These are phyloP conservation scores for Yarrowia alimentaria DNA, from an alignment of 805 yeast species.

Conservation along the genomic window DNA sequence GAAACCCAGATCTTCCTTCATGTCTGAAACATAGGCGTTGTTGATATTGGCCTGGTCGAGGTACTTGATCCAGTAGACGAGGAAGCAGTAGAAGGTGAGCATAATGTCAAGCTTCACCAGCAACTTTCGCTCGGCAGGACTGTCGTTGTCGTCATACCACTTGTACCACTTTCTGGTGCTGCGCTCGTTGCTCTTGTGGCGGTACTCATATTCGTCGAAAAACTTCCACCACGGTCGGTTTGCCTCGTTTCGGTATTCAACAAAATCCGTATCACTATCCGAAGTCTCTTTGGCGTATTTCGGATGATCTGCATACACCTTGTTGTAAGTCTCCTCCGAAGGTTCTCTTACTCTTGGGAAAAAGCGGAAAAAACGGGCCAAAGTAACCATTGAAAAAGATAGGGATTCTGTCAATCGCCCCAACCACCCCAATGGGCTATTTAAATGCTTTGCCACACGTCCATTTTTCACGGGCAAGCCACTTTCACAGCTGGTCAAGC, in stretches of 20 bases:
- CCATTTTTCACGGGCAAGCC: no score
- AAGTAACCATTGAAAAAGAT: no score
- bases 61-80: constrained; percentile 48
- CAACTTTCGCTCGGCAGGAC: constrained; percentile 48
- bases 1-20: constrained; percentile 54
- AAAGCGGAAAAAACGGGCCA: no score
- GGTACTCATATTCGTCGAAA: constrained; percentile 40
- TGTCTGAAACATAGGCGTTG: constrained; percentile 73
- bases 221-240: constrained; percentile 18
- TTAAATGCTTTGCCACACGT: no score
- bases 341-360: no score
- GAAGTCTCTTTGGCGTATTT: no score
- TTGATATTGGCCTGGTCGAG: constrained; percentile 79
- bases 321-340: no score
- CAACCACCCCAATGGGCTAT: no score
- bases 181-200: constrained; percentile 6
- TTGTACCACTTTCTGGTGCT: constrained; percentile 37
- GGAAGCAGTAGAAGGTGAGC: constrained; percentile 53
- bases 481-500: no score
- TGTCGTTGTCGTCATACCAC: constrained; percentile 53
- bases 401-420: no score
- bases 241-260: constrained; percentile 10
- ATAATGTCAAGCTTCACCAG: constrained; percentile 54
- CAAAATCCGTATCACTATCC: no score
- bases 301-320: no score